These are phyloP conservation scores for Ophiostoma himal-ulmi DNA, from an alignment of 2,329 filamentous ascomycete genomes.

Conservation along the genomic window DNA sequence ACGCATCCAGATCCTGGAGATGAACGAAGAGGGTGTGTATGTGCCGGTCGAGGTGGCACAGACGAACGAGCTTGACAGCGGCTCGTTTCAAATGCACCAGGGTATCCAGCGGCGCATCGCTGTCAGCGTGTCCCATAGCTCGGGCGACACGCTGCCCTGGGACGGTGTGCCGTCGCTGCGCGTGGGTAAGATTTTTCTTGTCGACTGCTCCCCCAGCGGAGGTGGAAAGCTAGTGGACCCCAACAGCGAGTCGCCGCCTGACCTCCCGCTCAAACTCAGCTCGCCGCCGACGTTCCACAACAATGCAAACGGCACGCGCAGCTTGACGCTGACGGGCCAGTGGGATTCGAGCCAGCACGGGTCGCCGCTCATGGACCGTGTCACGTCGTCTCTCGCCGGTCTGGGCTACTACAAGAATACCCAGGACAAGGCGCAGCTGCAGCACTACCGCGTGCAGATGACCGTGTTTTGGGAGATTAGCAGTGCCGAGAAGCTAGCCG, in stretches of 20 bases:
- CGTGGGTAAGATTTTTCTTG: conserved; percentile 72
- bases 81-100: conserved; percentile 91
- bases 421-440: conserved; percentile 33
- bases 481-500: conserved; percentile 66
- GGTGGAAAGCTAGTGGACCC: conserved; percentile 50
- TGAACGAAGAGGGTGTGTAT: conserved; percentile 87
- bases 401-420: conserved; percentile 5
- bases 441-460: conserved; percentile 87
- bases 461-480: conserved; percentile 79
- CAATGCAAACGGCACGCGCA: conserved; percentile 84
- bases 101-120: conserved; percentile 84
- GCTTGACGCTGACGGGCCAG: conserved; percentile 79
- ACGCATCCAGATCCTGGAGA: conserved; percentile 80
- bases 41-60: conserved; percentile 89
- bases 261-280: conserved; percentile 71
- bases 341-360: conserved; percentile 95
- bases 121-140: conserved; percentile 85
- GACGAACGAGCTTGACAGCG: conserved; percentile 73
- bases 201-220: conserved; percentile 58
- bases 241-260: conserved; percentile 38
- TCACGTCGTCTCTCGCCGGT: conserved; percentile 52
- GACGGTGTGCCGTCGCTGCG: conserved; percentile 71
- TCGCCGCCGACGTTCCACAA: conserved; percentile 72
- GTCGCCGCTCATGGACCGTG: conserved; percentile 86
- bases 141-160: conserved; percentile 83